phyloP scores from a whole-genome alignment of 805 yeast genomes.

The Cyberlindnera petersonii region DNA sequence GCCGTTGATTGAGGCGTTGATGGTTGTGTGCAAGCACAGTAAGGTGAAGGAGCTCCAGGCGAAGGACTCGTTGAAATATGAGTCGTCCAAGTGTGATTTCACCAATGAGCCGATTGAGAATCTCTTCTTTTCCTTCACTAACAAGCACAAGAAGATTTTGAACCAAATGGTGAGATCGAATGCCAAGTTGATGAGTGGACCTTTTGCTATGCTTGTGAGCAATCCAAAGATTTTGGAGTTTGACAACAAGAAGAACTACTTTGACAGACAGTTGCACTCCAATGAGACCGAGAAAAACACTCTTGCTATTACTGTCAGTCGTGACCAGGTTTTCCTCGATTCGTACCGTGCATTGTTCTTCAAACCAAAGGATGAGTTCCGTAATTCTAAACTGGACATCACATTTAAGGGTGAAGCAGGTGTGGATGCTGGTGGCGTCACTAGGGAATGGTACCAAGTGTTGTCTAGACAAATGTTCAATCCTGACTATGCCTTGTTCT shows the following conservation, averaged over 20 bases:
- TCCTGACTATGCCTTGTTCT: conserved; percentile 88
- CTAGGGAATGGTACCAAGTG: conserved; percentile 97
- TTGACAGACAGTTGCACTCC: conserved; percentile 67
- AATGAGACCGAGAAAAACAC: conserved; percentile 39
- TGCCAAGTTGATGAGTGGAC: conserved; percentile 93
- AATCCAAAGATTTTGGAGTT: conserved; percentile 90
- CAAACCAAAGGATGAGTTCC: conserved; percentile 70
- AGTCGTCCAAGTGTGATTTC: conserved; percentile 61
- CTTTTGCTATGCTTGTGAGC: conserved; percentile 82
- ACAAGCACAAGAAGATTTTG: conserved; percentile 79
- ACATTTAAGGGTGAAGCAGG: conserved; percentile 93
- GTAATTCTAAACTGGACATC: conserved; percentile 68
- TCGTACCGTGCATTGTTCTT: conserved; percentile 80
- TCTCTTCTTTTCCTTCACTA: conserved; percentile 81
- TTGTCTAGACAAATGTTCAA: conserved; percentile 92
- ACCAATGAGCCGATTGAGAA: conserved; percentile 72
- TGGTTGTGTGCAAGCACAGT: conserved; percentile 94
- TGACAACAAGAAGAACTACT: conserved; percentile 87
- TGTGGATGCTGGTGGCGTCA: conserved; percentile 97
- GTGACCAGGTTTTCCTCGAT: conserved; percentile 90
- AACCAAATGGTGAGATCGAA: conserved; percentile 89
- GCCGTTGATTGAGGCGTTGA: conserved; percentile 85
- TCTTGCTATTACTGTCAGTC: conserved; percentile 64
- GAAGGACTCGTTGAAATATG: conserved; percentile 55
- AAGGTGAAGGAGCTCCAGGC: conserved; percentile 54